These are phyloP conservation scores for Quercus parvula DNA, from an alignment of 306 rosid genomes.

Conservation along the genomic window DNA sequence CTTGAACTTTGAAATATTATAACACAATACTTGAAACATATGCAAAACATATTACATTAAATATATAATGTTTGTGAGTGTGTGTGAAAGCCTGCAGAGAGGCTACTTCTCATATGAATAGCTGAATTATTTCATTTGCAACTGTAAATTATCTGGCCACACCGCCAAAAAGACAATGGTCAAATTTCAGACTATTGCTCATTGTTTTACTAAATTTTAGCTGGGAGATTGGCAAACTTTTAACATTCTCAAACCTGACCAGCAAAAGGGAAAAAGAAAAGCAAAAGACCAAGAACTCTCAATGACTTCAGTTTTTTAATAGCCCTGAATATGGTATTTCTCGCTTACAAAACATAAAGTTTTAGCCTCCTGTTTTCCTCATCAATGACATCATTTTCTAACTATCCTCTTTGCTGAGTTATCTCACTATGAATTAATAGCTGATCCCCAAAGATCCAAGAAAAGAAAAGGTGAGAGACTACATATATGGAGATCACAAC, in stretches of 20 bases:
- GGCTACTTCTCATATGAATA: no score
- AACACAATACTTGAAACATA: no score
- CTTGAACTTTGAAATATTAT: no score
- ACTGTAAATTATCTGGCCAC: no score
- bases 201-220: neutral
- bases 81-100: no score
- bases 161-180: no score
- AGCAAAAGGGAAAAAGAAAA: neutral
- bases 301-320: neutral
- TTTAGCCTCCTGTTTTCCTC: neutral
- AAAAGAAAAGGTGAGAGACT: neutral
- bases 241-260: neutral
- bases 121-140: no score
- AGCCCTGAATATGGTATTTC: neutral
- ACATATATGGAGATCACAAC: neutral
- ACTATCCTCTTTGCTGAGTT: neutral
- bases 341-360: neutral
- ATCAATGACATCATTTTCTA: neutral
- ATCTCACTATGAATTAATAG: neutral
- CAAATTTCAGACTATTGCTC: neutral
- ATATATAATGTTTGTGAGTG: no score
- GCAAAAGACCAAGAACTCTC: neutral
- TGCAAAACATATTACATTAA: no score
- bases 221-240: neutral
- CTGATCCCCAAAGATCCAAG: neutral